Base-by-base conservation (phyloP, 208 protist species). In the Acanthamoeba divionensis region DNA sequence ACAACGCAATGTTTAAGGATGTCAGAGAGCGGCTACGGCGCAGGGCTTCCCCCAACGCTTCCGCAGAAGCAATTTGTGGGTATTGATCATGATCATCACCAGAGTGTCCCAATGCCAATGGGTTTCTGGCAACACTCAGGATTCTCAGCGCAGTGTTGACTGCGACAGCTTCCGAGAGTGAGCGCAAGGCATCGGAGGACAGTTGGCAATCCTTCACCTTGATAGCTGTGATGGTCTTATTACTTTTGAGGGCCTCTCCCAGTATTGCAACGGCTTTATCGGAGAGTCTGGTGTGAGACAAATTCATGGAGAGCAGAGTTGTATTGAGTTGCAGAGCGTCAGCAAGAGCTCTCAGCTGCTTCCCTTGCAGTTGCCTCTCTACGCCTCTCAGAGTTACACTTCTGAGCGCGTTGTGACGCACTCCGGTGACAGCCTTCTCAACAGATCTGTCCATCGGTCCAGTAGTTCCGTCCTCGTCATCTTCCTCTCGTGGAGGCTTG, bases 381-480 rank as follows among this genome's bases (percentile, higher is more conserved):
- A 47, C 57, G 8, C 48, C 50, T 63, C 73, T 26, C 4, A 88
- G 47, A 29, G 38, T 54, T 0, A 88, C 80, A 38, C 24, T 9
- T 10, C 80, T 18, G 12, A 88, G 26, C 0, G 57, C 57, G 38
- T 88, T 88, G 80, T 88, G 80, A 24, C 24, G 26, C 10, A 88
- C 71, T 6, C 80, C 80, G 18, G 66, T 88, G 12, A 88, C 44
- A n/a, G 71, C 38, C 57, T 71, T 88, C 41, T 88, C 80, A 18
- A 88, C 6, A 44, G 47, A 36, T 71, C 57, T 2, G 1, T 88
- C 80, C 6, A 33, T 38, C n/a, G 41, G 54, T 21, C 50, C 18
- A 8, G 45, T 38, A 2, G 57, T 47, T 31, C 41, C 29, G 12
- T 88, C 57, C 24, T 71, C 60, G 1, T 88, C 80, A 26, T 31